Evolutionary conservation across 2,329 filamentous ascomycete species (phyloP), one percentile per base, ranked within the genome.

Genomic region (Zymoseptoria passerinii): DNA sequence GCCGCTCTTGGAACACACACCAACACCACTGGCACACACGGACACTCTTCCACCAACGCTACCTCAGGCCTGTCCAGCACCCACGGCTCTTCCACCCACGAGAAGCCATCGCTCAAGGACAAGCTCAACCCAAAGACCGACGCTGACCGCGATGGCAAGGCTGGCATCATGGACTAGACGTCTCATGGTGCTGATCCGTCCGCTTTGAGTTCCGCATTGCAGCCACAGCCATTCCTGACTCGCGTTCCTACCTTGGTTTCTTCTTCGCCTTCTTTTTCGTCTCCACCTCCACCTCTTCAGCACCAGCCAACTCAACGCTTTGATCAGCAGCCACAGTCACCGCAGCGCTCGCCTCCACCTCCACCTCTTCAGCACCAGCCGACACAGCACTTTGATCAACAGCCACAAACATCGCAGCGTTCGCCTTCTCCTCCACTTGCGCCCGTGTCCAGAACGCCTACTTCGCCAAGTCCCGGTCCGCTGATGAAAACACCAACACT

Each of bases 101-200:
- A 71, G 52, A 82, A 82, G 72, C 75, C 80, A 1, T 72, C 73
- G 16, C 61, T 84, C 60, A 68, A 80, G 70, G 76, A 83, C 58
- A 80, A 78, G 67, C 59, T 84, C 44, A 83, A 84, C 71, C 81
- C 82, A 1, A 76, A 71, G 70, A 75, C 73, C 48, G 81, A 84
- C 65, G 61, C 80, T 28, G 74, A 82, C 62, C 73, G 77, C 48
- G 81, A 84, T 70, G 81, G 82, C 58, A 81, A 83, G 75, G 71
- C 72, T 28, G 81, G 81, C 2, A 64, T 83, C 62, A 79, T 82
- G 77, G 70, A 77, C 54, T 81, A 77, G 64, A 64, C 19, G 48
- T 50, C 48, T 20, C 19, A 50, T 50, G 19, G 4, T 28, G 2
- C 23, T 4, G 16, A 23, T 29, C 23, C 18, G 28, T 52, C 19